Conservation (phyloP, 306 rosid species). For the Mimosa bimucronata region DNA sequence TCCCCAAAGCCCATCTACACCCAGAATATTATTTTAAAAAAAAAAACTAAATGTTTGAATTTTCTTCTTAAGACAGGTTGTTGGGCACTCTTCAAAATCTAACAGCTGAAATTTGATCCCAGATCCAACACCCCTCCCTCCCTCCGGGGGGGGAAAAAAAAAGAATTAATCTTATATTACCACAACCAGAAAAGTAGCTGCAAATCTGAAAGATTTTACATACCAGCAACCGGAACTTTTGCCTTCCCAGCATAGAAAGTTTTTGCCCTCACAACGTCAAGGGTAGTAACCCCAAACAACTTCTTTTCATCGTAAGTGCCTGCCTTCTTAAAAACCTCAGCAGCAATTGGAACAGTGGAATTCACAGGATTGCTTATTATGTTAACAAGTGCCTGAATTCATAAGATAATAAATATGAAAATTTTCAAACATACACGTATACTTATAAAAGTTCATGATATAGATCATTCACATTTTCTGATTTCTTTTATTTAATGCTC, state of each 20-base stretch:
- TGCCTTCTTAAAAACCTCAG: constrained; percentile 97
- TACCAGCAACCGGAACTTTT: constrained; percentile 87
- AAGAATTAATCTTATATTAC: neutral
- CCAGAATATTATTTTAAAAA: neutral
- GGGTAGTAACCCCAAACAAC: constrained; percentile 97
- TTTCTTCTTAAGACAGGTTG: neutral
- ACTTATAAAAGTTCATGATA: constrained; percentile 1
- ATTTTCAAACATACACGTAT: neutral
- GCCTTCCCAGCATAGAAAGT: constrained; percentile 98
- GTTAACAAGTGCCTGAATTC: constrained; percentile 79
- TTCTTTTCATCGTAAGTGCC: constrained; percentile 79
- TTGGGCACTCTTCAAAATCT: neutral
- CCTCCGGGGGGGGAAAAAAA: neutral
- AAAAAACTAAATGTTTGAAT: neutral
- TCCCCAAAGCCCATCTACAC: neutral
- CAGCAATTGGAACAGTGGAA: constrained; percentile 95
- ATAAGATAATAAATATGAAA: constrained; percentile 16
- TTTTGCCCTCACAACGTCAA: constrained; percentile 95
- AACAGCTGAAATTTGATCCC: neutral
- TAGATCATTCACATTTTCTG: neutral
- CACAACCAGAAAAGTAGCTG: neutral
- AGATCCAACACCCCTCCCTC: neutral
- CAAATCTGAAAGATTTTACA: neutral
- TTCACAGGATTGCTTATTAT: constrained; percentile 99
- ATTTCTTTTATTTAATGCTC: neutral